phyloP scores from a whole-genome alignment of 2,329 filamentous ascomycete genomes.

The Calonectria pseudoreteaudii region DNA sequence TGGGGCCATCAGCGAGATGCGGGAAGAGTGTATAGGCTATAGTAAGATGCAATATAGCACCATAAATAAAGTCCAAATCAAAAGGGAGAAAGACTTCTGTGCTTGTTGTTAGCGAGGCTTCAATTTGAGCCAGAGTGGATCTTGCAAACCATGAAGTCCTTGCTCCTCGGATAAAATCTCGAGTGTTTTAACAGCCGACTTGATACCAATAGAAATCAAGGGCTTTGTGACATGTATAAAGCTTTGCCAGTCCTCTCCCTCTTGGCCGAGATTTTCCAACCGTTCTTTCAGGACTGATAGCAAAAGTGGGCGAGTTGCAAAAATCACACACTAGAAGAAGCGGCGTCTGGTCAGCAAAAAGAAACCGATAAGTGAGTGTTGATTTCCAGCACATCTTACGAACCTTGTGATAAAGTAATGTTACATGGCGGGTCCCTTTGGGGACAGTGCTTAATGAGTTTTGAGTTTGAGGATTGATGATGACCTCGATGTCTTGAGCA shows the following conservation, averaged over 20 bases:
- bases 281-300: constrained; percentile 53
- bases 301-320: constrained; percentile 53
- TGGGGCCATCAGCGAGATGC: constrained; percentile 39
- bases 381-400: background rate
- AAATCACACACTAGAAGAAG: constrained; percentile 48
- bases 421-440: constrained; percentile 51
- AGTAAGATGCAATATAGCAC: constrained; percentile 48
- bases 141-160: constrained; percentile 47
- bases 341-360: constrained; percentile 14
- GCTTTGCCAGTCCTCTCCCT: constrained; percentile 45
- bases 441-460: constrained; percentile 51
- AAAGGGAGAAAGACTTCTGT: constrained; percentile 53
- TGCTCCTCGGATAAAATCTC: constrained; percentile 52
- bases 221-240: constrained; percentile 49
- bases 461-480: constrained; percentile 48
- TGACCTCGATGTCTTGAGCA: constrained; percentile 53
- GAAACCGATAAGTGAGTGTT: background rate
- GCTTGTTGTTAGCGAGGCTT: background rate
- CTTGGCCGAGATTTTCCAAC: constrained; percentile 43
- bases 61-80: constrained; percentile 53
- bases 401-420: constrained; percentile 54
- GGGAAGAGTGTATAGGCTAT: constrained; percentile 54
- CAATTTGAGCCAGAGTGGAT: accelerated
- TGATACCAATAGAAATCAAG: constrained; percentile 54
- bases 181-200: constrained; percentile 53